Evolutionary conservation across 441 rosid species (phyloP), one percentile per base, ranked within the genome.

Genomic region (Pelargonium cotyledonis): DNA sequence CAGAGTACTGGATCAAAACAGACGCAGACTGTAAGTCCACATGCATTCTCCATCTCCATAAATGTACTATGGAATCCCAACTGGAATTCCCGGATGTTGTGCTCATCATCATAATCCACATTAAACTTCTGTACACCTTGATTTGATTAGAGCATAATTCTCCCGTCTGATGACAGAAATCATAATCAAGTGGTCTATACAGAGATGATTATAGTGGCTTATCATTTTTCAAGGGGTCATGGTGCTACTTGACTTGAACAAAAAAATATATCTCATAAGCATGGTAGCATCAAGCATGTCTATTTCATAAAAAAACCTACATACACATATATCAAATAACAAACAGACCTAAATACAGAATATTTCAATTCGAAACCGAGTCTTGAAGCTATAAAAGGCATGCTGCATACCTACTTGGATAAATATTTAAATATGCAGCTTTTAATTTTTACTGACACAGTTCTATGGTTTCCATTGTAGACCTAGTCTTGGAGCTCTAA

Each of bases 1-100:
- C 86, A 78, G 96, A 90, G 78, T 83, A 77, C 80, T 90, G 96
- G 96, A 85, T 88, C 78, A 90, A 84, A 77, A 86, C 96, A 49
- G 96, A 89, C 38, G 90, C 89, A 58, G 89, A 90, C 68, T 90
- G 96, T 90, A 88, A 86, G 92, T 84, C 76, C 64, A 14, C 63
- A 47, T 64, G 5, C 29, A 65, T 6, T 41, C 23, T 6, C 21
- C 61, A 16, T 55, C 8, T 55, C 61, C 61, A 55, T 6, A 55
- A 55, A 12, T 15, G 16, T 2, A 55, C 18, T 6, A 16, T 29
- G 35, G 35, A 29, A 29, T 29, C 35, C 35, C 4, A 29, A 29
- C 35, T 15, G 21, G 61, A 55, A 55, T 6, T 16, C 61, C 23
- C 16, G 61, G 61, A 55, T 55, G 61, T 16, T 55, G 23, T 55